Evolutionary conservation across 441 rosid genomes (phyloP).

Genomic region (Eugenia klotzschiana): DNA sequence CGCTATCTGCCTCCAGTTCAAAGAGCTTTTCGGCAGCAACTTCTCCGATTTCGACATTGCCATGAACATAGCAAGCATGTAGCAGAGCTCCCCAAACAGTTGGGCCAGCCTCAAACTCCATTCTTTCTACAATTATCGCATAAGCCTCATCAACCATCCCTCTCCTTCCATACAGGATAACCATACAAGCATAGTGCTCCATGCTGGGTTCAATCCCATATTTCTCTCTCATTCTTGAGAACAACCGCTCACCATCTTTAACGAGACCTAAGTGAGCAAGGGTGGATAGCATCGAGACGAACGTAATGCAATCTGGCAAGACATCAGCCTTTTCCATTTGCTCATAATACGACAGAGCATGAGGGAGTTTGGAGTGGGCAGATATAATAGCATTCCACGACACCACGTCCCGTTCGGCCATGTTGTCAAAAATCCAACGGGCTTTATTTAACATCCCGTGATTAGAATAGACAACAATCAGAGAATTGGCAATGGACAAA

Average conservation of each 20-base stretch:
- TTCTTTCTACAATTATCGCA: conserved; percentile 30
- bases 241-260: conserved; percentile 46
- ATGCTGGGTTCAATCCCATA: conserved; percentile 29
- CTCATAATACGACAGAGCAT: conserved; percentile 44
- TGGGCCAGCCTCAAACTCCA: conserved; percentile 63
- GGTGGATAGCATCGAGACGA: conserved; percentile 53
- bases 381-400: conserved; percentile 83
- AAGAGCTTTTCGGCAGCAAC: conserved; percentile 58
- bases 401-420: conserved; percentile 49
- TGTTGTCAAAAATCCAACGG: conserved; percentile 41
- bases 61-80: conserved; percentile 56
- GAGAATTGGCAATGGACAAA: conserved; percentile 45
- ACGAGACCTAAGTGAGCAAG: conserved; percentile 61
- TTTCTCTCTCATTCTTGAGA: conserved; percentile 36
- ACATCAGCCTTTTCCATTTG: conserved; percentile 35
- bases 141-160: conserved; percentile 60
- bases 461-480: conserved; percentile 43
- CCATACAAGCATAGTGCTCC: conserved; percentile 83
- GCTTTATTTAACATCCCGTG: conserved; percentile 27
- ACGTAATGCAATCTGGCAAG: conserved; percentile 53
- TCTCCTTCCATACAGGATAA: conserved; percentile 66
- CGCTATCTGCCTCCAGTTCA: conserved; percentile 81
- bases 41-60: conserved; percentile 50
- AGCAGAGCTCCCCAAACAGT: conserved; percentile 84
- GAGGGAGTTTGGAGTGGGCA: conserved; percentile 31